A percentile compares a stretch with the other conserved stretches of the same genome.
Evolutionary conservation across 371 early-diverging fungal species (phyloP).

Genomic region (Conidiobolus incongruus): DNA sequence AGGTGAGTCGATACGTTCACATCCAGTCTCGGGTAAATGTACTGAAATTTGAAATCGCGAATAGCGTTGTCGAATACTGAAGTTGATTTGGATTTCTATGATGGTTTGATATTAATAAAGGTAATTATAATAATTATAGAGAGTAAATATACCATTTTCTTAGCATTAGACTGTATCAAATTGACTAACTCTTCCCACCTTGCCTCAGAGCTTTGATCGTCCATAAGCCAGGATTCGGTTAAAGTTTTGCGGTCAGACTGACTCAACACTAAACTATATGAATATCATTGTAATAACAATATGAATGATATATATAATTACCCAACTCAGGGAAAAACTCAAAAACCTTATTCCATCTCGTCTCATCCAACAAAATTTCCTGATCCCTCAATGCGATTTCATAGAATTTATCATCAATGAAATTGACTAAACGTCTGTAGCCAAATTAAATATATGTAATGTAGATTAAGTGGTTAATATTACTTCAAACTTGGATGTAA

Average conservation of each 20-base stretch:
- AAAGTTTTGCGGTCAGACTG: too few relatives aligned
- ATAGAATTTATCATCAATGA: conserved; percentile 38
- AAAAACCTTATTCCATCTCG: conserved; percentile 46
- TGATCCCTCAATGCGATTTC: conserved; percentile 36
- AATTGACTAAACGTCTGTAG: conserved; percentile 29
- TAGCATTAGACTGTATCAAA: not conserved
- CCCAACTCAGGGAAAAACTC: conserved; percentile 47
- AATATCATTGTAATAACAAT: not conserved
- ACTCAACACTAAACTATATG: too few relatives aligned
- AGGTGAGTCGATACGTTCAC: conserved; percentile 74
- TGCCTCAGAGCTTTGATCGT: conserved; percentile 25
- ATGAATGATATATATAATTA: conserved; percentile 4
- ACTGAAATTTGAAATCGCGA: conserved; percentile 67
- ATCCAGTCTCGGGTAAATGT: conserved; percentile 88
- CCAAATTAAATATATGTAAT: conserved; percentile 4
- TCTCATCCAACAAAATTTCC: conserved; percentile 33
- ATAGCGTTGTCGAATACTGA: too few relatives aligned
- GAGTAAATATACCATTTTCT: not conserved
- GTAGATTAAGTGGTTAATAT: not conserved
- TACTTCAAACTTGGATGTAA: conserved; percentile 44
- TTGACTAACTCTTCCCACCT: conserved; percentile 5
- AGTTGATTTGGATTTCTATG: too few relatives aligned
- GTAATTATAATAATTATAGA: not conserved
- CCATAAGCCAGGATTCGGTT: too few relatives aligned
- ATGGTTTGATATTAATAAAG: not conserved